These are phyloP conservation scores for Ulota crispa DNA, from an alignment of 225 moss, liverwort and hornwort species.

Conservation along the genomic window DNA sequence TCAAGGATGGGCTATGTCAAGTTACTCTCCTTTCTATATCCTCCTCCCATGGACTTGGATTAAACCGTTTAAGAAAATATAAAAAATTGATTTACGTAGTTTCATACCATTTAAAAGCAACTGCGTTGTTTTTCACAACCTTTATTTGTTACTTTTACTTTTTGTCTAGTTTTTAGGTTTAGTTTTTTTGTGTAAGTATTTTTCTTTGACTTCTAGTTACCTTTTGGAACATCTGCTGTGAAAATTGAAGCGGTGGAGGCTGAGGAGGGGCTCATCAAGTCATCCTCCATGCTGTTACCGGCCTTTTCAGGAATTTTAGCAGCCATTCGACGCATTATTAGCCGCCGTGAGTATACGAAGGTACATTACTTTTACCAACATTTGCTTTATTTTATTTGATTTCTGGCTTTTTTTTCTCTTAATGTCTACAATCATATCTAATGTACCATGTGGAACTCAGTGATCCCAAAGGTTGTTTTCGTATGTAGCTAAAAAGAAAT, in stretches of 20 bases:
- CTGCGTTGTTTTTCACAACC: neutral
- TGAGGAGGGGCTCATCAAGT: constrained; percentile 81
- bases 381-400: no score
- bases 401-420: neutral
- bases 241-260: constrained; percentile 50
- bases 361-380: constrained; percentile 23
- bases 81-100: neutral
- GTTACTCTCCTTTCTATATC: constrained; percentile 97
- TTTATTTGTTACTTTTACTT: no score
- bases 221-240: constrained; percentile 56
- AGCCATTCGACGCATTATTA: constrained; percentile 89
- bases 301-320: constrained; percentile 83
- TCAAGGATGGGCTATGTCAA: constrained; percentile 99
- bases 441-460: neutral
- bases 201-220: constrained; percentile 73
- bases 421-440: neutral
- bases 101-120: neutral
- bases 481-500: no score
- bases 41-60: constrained; percentile 27
- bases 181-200: neutral
- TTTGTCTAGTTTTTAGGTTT: no score
- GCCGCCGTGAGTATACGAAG: constrained; percentile 81
- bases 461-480: no score
- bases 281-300: constrained; percentile 81
- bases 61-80: neutral